phyloP scores from a whole-genome alignment of 495 filamentous ascomycete genomes.

The Tuber microsphaerosporum region DNA sequence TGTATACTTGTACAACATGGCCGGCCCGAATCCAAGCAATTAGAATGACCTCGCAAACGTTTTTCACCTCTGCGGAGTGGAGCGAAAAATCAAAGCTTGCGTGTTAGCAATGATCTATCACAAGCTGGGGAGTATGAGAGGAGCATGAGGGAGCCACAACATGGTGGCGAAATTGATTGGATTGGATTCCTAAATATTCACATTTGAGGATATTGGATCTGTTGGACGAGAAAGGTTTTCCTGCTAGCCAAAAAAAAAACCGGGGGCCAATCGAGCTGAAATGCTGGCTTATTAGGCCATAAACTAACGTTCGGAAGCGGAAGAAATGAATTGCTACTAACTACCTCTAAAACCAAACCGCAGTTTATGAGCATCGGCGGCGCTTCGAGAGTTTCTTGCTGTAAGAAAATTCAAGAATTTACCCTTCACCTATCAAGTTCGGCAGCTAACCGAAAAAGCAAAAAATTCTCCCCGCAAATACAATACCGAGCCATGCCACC shows the following conservation, averaged over 20 bases:
- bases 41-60: slow-evolving; percentile 22
- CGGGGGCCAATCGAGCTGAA: neutral
- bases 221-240: neutral
- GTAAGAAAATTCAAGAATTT: slow-evolving; percentile 20
- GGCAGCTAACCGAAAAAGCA: slow-evolving; percentile 18
- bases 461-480: slow-evolving; percentile 19
- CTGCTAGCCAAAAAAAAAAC: neutral
- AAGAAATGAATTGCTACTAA: neutral
- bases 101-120: slow-evolving; percentile 27
- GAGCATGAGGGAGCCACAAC: slow-evolving; percentile 10
- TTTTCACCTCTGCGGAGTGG: slow-evolving; percentile 24
- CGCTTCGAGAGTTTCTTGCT: slow-evolving; percentile 23
- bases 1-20: slow-evolving; percentile 7
- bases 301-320: neutral
- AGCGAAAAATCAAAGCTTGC: neutral
- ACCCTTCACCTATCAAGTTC: slow-evolving; percentile 28
- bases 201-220: neutral
- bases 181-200: neutral
- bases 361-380: neutral
- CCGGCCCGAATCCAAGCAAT: slow-evolving; percentile 12
- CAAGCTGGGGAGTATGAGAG: slow-evolving; percentile 17
- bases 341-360: slow-evolving; percentile 1
- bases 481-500: slow-evolving; percentile 31
- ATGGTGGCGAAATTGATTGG: slow-evolving; percentile 10
- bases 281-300: neutral